Conservation (phyloP, 345 rosid genomes). For the Alliaria petiolata region DNA sequence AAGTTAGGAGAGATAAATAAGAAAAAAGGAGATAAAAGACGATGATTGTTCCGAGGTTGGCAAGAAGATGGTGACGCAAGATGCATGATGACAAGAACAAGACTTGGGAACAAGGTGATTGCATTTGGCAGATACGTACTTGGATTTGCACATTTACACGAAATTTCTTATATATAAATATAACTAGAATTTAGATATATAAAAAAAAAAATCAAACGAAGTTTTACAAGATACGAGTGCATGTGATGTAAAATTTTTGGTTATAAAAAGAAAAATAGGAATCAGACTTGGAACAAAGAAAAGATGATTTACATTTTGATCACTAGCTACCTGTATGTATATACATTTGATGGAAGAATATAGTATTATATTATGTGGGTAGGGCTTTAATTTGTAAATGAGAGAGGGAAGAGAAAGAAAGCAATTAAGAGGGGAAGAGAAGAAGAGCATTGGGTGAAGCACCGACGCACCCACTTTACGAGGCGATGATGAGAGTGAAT, state of each 20-base stretch:
- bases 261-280: background rate
- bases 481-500: constrained; percentile 40
- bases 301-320: background rate
- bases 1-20: background rate
- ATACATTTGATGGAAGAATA: background rate
- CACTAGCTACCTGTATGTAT: too few species aligned
- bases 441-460: constrained; percentile 48
- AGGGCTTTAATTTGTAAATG: background rate
- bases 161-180: background rate
- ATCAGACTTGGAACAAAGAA: background rate
- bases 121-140: constrained; percentile 38
- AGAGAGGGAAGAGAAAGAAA: background rate
- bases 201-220: background rate
- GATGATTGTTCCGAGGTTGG: constrained; percentile 34
- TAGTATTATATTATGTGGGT: too few species aligned
- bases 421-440: constrained; percentile 28
- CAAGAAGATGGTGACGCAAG: constrained; percentile 34
- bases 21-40: constrained; percentile 1
- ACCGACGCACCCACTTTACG: constrained; percentile 65
- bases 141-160: background rate
- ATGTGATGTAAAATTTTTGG: background rate
- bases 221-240: background rate
- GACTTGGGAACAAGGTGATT: constrained; percentile 38
- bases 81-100: constrained; percentile 37
- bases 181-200: too few species aligned